Conservation (phyloP, 1,284 basidiomycete species). For the Taiwanofungus camphoratus region DNA sequence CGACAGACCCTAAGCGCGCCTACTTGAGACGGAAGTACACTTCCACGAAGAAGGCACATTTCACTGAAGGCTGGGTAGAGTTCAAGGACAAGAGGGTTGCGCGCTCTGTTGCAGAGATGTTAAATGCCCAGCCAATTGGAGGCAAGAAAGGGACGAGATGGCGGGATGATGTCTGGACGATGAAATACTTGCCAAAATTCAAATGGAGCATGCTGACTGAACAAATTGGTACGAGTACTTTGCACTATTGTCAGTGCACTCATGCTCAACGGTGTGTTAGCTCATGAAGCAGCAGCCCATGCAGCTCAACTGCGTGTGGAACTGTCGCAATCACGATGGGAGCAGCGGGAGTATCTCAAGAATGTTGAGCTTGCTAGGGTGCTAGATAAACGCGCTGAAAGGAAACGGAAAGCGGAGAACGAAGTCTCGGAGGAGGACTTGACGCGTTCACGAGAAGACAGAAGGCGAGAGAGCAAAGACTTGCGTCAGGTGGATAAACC, state of each 20-base stretch:
- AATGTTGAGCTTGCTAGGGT: constrained; percentile 96
- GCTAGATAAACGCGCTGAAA: constrained; percentile 79
- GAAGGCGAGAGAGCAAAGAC: constrained; percentile 41
- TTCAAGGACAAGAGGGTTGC: constrained; percentile 93
- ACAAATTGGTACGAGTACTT: constrained; percentile 84
- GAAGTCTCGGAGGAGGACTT: constrained; percentile 14
- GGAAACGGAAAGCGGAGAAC: constrained; percentile 38
- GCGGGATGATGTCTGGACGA: constrained; percentile 98
- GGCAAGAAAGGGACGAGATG: constrained; percentile 90
- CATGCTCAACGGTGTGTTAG: constrained; percentile 36
- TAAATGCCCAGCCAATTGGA: constrained; percentile 95
- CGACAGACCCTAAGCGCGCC: constrained; percentile 68
- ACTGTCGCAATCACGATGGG: constrained; percentile 80
- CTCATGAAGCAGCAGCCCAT: constrained; percentile 90
- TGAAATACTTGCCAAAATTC: constrained; percentile 97
- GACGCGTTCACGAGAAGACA: constrained; percentile 13
- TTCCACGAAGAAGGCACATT: constrained; percentile 80
- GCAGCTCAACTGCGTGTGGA: constrained; percentile 86
- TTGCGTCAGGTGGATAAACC: constrained; percentile 33
- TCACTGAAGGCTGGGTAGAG: constrained; percentile 97
- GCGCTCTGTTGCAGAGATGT: constrained; percentile 86
- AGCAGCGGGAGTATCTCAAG: constrained; percentile 90
- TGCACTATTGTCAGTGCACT: neutral
- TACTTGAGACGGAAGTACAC: constrained; percentile 75
- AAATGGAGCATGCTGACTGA: constrained; percentile 99